phyloP scores from a whole-genome alignment of 805 yeast species.

The Barnettozyma californica region DNA sequence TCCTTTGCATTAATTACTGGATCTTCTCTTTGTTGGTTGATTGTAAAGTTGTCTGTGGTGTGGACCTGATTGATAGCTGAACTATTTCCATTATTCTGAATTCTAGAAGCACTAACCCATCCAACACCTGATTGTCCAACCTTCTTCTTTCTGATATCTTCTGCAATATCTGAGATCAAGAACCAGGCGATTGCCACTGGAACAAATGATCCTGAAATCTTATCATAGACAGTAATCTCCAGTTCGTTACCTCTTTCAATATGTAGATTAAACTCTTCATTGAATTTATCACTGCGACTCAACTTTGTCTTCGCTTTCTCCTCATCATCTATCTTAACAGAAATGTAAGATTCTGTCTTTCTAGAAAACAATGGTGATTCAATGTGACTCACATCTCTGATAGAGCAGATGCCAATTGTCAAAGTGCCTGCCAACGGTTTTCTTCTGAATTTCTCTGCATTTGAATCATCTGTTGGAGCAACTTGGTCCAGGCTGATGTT shows the following conservation, averaged over 20 bases:
- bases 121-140: conserved; percentile 76
- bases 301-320: conserved; percentile 71
- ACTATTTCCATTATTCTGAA: conserved; percentile 24
- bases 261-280: conserved; percentile 72
- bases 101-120: conserved; percentile 80
- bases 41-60: conserved; percentile 22
- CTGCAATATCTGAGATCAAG: conserved; percentile 84
- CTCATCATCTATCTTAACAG: conserved; percentile 84
- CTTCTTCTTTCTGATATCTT: conserved; percentile 87
- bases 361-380: conserved; percentile 76
- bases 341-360: conserved; percentile 72
- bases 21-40: conserved; percentile 14
- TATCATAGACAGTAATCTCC: conserved; percentile 83
- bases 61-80: conserved; percentile 12
- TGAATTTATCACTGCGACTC: conserved; percentile 74
- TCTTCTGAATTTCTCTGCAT: conserved; percentile 65
- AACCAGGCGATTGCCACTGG: conserved; percentile 96
- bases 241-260: conserved; percentile 91
- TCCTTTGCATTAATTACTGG: conserved; percentile 13
- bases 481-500: conserved; percentile 63
- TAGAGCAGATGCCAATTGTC: conserved; percentile 64
- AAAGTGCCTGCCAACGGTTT: conserved; percentile 81
- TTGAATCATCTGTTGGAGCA: conserved; percentile 52
- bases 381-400: conserved; percentile 89
- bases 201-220: conserved; percentile 52